These are phyloP conservation scores for Trypanosoma brucei DNA, from an alignment of 208 protist genomes.

Conservation along the genomic window DNA sequence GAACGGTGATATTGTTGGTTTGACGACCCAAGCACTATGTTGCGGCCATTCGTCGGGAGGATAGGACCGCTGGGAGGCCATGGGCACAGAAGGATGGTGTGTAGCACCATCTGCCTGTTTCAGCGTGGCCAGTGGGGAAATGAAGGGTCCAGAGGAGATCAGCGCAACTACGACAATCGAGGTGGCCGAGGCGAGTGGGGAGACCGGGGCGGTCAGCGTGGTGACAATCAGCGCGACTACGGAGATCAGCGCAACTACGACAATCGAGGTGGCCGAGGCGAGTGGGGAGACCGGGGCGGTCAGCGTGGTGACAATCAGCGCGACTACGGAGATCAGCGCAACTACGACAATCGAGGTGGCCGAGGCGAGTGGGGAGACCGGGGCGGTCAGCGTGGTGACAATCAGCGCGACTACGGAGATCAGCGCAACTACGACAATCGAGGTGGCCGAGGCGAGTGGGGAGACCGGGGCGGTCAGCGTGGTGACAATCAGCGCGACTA, in stretches of 20 bases:
- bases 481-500: slow-evolving; percentile 7
- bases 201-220: slow-evolving; percentile 14
- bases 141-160: background rate
- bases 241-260: slow-evolving; percentile 4
- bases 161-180: background rate
- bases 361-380: slow-evolving; percentile 16
- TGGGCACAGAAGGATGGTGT: slow-evolving; percentile 9
- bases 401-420: background rate
- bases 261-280: slow-evolving; percentile 4
- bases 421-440: slow-evolving; percentile 3
- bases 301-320: slow-evolving; percentile 4
- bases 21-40: slow-evolving; percentile 1
- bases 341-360: no score
- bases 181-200: slow-evolving; percentile 2
- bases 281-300: background rate
- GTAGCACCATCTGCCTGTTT: slow-evolving; percentile 15
- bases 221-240: background rate
- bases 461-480: slow-evolving; percentile 14
- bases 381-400: slow-evolving; percentile 8
- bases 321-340: slow-evolving; percentile 11
- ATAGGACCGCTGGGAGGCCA: background rate
- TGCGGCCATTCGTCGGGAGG: slow-evolving; percentile 13
- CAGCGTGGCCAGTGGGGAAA: slow-evolving; percentile 22
- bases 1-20: background rate
- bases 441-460: slow-evolving; percentile 3